Conservation (phyloP, 2,329 filamentous ascomycete species). For the Stagonosporopsis vannaccii region DNA sequence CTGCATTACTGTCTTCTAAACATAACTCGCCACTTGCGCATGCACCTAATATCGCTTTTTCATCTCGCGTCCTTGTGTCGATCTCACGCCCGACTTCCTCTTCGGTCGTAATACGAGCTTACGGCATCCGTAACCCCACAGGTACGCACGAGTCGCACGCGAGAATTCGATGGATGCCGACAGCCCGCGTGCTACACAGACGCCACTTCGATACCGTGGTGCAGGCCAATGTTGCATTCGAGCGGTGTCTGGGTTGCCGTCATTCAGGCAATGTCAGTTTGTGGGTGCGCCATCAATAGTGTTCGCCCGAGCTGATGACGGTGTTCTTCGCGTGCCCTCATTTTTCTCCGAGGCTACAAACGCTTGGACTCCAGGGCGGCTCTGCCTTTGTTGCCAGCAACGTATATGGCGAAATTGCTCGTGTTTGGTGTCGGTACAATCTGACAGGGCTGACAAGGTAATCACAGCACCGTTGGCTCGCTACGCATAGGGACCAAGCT, state of each 20-base stretch:
- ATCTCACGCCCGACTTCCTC: constrained; percentile 9
- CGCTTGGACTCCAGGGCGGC: constrained; percentile 3
- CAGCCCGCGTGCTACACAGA: constrained; percentile 5
- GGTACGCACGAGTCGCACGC: constrained; percentile 8
- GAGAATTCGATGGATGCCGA: constrained; percentile 5
- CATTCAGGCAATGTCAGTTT: constrained; percentile 1
- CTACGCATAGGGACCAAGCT: constrained; percentile 3
- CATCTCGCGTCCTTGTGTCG: constrained; percentile 16
- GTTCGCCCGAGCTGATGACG: constrained; percentile 4
- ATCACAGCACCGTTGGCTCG: background rate
- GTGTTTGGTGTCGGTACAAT: background rate
- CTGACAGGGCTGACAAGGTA: background rate
- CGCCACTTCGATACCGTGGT: constrained; percentile 13
- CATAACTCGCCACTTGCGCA: constrained; percentile 17
- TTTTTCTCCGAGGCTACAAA: constrained; percentile 2
- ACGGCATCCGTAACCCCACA: constrained; percentile 14
- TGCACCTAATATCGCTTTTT: constrained; percentile 18
- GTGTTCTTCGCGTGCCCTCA: background rate
- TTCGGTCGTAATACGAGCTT: constrained; percentile 19
- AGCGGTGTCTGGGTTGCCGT: constrained; percentile 2
- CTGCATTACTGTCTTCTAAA: constrained; percentile 14
- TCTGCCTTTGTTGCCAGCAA: background rate
- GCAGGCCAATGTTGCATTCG: constrained; percentile 13
- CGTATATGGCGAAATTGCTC: constrained; percentile 11
- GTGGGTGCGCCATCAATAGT: constrained; percentile 8